Conservation (phyloP, 768 basidiomycete genomes). For the Rhodotorula diobovata region DNA sequence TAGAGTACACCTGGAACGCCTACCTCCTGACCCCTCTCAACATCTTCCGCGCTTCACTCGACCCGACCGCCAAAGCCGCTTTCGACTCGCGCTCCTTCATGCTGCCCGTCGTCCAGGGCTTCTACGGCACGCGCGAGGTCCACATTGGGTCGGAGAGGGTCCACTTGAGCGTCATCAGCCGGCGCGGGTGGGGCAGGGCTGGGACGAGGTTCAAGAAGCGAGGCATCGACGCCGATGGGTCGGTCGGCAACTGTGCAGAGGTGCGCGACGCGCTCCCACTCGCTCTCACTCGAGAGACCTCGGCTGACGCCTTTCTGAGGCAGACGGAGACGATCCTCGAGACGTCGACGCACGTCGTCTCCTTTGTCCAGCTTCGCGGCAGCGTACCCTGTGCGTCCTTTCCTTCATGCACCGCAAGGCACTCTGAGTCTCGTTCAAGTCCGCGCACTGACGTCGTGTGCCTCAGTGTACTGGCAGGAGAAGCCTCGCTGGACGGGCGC, state of each 20-base stretch:
- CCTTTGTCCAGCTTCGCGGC: slow-evolving; percentile 82
- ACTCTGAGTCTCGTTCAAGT: too few species aligned
- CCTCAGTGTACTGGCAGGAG: slow-evolving; percentile 51
- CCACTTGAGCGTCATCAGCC: slow-evolving; percentile 73
- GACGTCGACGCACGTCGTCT: slow-evolving; percentile 68
- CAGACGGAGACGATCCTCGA: slow-evolving; percentile 45
- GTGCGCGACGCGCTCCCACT: slow-evolving; percentile 49
- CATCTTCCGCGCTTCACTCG: not conserved
- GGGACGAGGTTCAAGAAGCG: slow-evolving; percentile 87
- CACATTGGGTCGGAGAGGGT: slow-evolving; percentile 54
- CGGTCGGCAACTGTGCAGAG: slow-evolving; percentile 94
- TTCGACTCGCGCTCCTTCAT: slow-evolving; percentile 63
- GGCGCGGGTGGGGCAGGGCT: slow-evolving; percentile 78
- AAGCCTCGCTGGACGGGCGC: not conserved
- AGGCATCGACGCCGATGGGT: slow-evolving; percentile 85
- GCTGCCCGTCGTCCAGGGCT: slow-evolving; percentile 88
- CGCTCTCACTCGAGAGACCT: not conserved
- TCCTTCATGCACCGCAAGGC: slow-evolving; percentile 1
- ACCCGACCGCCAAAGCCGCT: not conserved
- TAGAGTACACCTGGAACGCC: slow-evolving; percentile 18
- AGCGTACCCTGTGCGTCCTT: slow-evolving; percentile 73
- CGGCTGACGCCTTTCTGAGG: not conserved
- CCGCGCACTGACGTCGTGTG: not conserved
- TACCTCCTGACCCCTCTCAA: slow-evolving; percentile 8
- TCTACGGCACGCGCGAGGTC: slow-evolving; percentile 59